phyloP scores from a whole-genome alignment of 2,329 filamentous ascomycete species.

The Cladorrhinum sp. region DNA sequence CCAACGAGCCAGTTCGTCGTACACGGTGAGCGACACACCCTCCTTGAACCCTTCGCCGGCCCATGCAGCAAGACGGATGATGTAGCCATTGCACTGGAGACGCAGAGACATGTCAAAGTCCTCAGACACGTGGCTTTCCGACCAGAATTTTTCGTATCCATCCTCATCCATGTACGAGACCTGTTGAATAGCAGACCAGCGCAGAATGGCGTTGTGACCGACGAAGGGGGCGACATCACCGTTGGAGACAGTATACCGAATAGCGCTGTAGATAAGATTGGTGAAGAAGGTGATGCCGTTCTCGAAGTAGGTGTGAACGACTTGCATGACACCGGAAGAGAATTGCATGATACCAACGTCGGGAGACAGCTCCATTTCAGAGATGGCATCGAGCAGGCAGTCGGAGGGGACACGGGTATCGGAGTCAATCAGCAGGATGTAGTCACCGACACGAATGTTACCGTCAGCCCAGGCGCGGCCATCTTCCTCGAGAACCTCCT shows the following conservation, averaged over 20 bases:
- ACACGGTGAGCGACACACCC: slow-evolving; percentile 78
- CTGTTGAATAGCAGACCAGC: slow-evolving; percentile 72
- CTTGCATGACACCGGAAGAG: slow-evolving; percentile 75
- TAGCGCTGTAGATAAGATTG: slow-evolving; percentile 72
- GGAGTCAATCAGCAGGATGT: slow-evolving; percentile 75
- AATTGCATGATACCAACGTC: slow-evolving; percentile 78
- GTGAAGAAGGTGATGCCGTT: slow-evolving; percentile 70
- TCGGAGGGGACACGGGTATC: slow-evolving; percentile 75
- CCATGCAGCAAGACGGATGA: slow-evolving; percentile 70
- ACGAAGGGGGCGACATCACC: slow-evolving; percentile 77
- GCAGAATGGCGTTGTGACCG: slow-evolving; percentile 74
- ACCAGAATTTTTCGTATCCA: slow-evolving; percentile 78
- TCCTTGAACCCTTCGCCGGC: slow-evolving; percentile 77
- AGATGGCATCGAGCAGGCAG: slow-evolving; percentile 74
- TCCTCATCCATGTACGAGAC: slow-evolving; percentile 68
- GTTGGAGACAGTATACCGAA: slow-evolving; percentile 72
- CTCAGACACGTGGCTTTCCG: slow-evolving; percentile 74
- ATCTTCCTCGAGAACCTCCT: slow-evolving; percentile 63
- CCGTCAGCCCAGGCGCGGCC: slow-evolving; percentile 77
- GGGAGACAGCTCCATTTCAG: slow-evolving; percentile 76
- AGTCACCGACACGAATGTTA: slow-evolving; percentile 82
- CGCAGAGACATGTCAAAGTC: slow-evolving; percentile 81
- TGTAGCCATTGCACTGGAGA: slow-evolving; percentile 68
- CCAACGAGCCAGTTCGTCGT: slow-evolving; percentile 81
- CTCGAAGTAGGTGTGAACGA: slow-evolving; percentile 70